Evolutionary conservation across 164 flowering plant genomes (phyloP), one percentile per base, ranked within the genome.

Genomic region (Liriodendron chinense): DNA sequence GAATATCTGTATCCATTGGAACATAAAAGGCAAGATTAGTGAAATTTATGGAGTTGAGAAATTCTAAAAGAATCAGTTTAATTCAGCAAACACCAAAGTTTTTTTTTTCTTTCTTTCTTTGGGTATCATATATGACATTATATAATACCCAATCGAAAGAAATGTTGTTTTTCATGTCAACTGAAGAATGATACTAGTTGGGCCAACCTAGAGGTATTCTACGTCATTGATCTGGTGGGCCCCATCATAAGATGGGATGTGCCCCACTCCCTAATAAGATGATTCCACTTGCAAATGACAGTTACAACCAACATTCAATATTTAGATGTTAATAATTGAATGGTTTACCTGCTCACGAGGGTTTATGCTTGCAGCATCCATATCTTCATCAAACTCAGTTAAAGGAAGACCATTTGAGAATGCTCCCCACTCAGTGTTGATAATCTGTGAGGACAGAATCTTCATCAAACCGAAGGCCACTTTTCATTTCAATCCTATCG

Each of bases 381-480:
- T 86, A 16, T 87, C 94, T 72, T 78, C 80, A 74, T 94, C 97
- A 76, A 85, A 92, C 57, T 80, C 88, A 2, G 96, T 87, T 76
- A 88, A 75, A 57, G 97, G 98, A 80, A 94, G 92, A 61, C 91
- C 89, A 22, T 79, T 81, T 25, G 94, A 87, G 77, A 91, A 92
- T 71, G 92, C 92, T 72, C 98, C 98, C 97, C 97, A 92, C 78
- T 94, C 98, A 9, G 92, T 92, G 72, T 89, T 94, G 25, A 94
- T 84, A 65, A 94, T 88, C 98, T 92, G 84, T 72, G 76, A 43
- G 14, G 65, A 72, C 20, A 68, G 48, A 78, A 53, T 18, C 7
- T n/a, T 67, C 16, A 47, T 18, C 43, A 47, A 47, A 69, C 9
- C 4, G 14, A 65, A 25, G 24, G 34, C 2, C 47, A 25, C 25